These are phyloP conservation scores for Cyclocybe aegerita DNA, from an alignment of 768 basidiomycete genomes.

Conservation along the genomic window DNA sequence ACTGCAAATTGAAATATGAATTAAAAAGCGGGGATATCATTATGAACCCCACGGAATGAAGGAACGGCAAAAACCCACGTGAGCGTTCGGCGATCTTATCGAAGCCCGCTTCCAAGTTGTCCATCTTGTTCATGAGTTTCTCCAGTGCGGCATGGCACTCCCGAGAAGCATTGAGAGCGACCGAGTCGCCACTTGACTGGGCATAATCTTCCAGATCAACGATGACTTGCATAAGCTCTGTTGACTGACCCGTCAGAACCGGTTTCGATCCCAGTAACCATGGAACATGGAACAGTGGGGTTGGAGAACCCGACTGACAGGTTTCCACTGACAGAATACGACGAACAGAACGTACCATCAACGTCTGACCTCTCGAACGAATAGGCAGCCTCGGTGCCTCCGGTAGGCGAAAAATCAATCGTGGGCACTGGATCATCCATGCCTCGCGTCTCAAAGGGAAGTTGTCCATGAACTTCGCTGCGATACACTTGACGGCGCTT, in stretches of 20 bases:
- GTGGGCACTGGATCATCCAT: slow-evolving; percentile 80
- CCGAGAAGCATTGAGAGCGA: slow-evolving; percentile 53
- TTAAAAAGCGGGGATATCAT: slow-evolving; percentile 3
- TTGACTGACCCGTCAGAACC: slow-evolving; percentile 3
- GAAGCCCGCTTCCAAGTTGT: slow-evolving; percentile 75
- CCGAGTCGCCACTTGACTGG: slow-evolving; percentile 40
- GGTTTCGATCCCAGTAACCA: too few species aligned
- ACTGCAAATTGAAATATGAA: slow-evolving; percentile 40
- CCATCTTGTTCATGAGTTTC: slow-evolving; percentile 75
- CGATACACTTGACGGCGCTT: slow-evolving; percentile 86
- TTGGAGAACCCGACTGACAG: too few species aligned
- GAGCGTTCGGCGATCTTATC: slow-evolving; percentile 86
- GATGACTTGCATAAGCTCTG: slow-evolving; percentile 61
- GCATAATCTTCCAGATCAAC: slow-evolving; percentile 66
- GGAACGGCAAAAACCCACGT: slow-evolving; percentile 44
- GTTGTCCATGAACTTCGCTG: slow-evolving; percentile 77
- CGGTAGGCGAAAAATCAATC: slow-evolving; percentile 77
- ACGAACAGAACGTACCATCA: slow-evolving; percentile 49
- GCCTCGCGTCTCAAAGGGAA: slow-evolving; percentile 83
- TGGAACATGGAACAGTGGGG: too few species aligned
- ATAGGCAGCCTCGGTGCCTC: slow-evolving; percentile 61
- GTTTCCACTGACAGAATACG: not conserved
- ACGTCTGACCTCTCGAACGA: slow-evolving; percentile 73
- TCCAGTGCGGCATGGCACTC: slow-evolving; percentile 65
- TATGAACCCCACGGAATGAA: not conserved